phyloP scores from a whole-genome alignment of 2,329 filamentous ascomycete genomes.

The Ascochyta fabae region DNA sequence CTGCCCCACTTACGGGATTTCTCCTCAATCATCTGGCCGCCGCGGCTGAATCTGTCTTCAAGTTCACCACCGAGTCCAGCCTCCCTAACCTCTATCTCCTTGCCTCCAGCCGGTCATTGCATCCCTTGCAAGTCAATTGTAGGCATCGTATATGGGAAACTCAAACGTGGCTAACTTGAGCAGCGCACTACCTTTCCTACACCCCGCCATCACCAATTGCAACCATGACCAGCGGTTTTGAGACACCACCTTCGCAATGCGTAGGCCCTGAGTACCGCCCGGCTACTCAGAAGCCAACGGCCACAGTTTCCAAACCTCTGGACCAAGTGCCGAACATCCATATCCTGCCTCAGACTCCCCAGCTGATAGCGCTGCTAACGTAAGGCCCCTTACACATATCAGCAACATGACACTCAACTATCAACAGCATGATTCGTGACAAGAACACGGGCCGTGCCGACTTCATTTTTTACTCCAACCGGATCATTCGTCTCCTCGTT shows the following conservation, averaged over 20 bases:
- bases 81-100: constrained; percentile 2
- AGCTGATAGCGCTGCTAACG: constrained; percentile 97
- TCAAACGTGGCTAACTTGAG: background rate
- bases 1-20: constrained; percentile 18
- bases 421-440: constrained; percentile 86
- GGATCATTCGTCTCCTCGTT: constrained; percentile 94
- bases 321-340: constrained; percentile 81
- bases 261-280: constrained; percentile 82
- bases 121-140: background rate
- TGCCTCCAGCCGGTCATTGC: background rate
- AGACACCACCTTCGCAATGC: constrained; percentile 60
- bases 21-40: constrained; percentile 16
- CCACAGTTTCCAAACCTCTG: constrained; percentile 85
- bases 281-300: constrained; percentile 78
- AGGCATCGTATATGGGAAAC: background rate
- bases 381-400: constrained; percentile 61
- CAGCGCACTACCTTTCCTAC: background rate
- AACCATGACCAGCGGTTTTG: constrained; percentile 38
- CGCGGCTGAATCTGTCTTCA: constrained; percentile 16
- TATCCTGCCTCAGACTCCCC: constrained; percentile 88
- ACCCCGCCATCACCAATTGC: background rate
- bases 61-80: constrained; percentile 8
- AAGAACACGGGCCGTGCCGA: constrained; percentile 88
- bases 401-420: constrained; percentile 13
- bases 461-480: constrained; percentile 99